Conservation (phyloP, 148 eudicot genomes). For the Amaranthus palmeri region DNA sequence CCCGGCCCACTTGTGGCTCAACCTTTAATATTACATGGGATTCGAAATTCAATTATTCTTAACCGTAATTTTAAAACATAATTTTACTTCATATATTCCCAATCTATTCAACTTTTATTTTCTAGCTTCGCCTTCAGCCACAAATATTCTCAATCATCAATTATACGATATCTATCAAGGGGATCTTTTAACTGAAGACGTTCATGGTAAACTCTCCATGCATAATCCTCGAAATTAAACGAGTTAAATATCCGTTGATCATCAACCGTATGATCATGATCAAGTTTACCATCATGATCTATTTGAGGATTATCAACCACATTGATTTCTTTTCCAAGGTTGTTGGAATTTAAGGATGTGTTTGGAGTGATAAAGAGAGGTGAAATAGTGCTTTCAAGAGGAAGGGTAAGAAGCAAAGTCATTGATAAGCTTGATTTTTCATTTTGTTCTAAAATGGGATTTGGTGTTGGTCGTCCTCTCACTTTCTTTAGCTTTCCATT, state of each 20-base stretch:
- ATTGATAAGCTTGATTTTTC: conserved; percentile 34
- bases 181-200: conserved; percentile 63
- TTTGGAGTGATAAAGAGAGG: conserved; percentile 30
- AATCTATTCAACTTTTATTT: too few relatives aligned
- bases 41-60: too few relatives aligned
- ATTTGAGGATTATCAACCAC: background rate
- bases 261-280: conserved; percentile 4
- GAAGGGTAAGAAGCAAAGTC: conserved; percentile 62
- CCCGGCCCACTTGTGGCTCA: too few relatives aligned
- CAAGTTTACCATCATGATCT: background rate
- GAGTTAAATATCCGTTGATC: conserved; percentile 35
- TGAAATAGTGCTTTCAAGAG: conserved; percentile 53
- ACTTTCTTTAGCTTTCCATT: conserved; percentile 82
- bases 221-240: conserved; percentile 72
- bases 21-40: too few relatives aligned
- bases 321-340: background rate
- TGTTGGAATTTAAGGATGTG: background rate
- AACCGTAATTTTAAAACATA: too few relatives aligned
- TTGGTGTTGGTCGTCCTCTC: conserved; percentile 56
- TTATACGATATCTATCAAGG: conserved; percentile 54
- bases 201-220: conserved; percentile 80
- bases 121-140: background rate
- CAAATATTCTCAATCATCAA: background rate
- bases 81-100: too few relatives aligned
- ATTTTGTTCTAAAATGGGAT: conserved; percentile 8